phyloP scores from a whole-genome alignment of 345 rosid genomes.

The Murraya paniculata region DNA sequence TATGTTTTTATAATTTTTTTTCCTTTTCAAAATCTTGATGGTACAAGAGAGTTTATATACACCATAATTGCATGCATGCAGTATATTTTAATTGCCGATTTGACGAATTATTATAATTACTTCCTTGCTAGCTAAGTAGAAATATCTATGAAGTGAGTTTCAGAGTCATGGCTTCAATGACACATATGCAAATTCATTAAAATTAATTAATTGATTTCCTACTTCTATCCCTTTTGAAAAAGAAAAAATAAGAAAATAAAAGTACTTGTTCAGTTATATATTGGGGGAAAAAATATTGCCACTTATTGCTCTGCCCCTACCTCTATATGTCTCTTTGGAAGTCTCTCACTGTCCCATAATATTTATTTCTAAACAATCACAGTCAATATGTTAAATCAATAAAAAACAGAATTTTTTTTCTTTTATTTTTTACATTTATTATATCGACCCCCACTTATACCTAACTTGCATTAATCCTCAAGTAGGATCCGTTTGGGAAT shows the following conservation, averaged over 20 bases:
- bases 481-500: not conserved
- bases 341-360: not conserved
- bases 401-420: not conserved
- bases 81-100: not conserved
- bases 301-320: not conserved
- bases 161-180: not conserved
- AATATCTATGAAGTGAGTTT: not conserved
- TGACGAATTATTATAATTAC: too few species aligned
- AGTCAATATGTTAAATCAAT: not conserved
- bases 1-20: not conserved
- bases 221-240: not conserved
- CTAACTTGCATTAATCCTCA: not conserved
- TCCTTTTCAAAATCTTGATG: not conserved
- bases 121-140: not conserved
- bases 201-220: not conserved
- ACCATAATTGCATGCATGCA: slow-evolving; percentile 19
- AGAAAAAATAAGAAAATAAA: not conserved
- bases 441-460: not conserved
- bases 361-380: not conserved
- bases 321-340: not conserved
- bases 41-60: not conserved
- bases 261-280: not conserved
- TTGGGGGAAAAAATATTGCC: not conserved
- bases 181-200: not conserved
- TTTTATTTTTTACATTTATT: not conserved